A percentile compares a stretch with the other conserved stretches of the same genome.
Evolutionary conservation across 2,329 filamentous ascomycete species (phyloP).

Genomic region (Delphinella strobiligena): DNA sequence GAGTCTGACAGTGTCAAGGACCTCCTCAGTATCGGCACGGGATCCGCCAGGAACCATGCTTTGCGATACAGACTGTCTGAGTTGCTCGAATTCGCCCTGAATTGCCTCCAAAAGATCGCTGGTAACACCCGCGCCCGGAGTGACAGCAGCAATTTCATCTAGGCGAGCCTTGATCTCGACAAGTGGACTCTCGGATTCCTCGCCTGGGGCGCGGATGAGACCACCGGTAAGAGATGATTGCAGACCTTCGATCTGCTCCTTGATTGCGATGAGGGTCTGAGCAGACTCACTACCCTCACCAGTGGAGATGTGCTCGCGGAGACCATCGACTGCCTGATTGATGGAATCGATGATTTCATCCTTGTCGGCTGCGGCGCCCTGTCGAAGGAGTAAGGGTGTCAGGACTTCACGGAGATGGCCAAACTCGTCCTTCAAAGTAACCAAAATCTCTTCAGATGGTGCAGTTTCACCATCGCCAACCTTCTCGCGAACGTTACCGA

Average conservation of each 20-base stretch:
- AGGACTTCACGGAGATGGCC: constrained; percentile 48
- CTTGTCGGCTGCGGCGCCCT: constrained; percentile 31
- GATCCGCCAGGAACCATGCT: constrained; percentile 27
- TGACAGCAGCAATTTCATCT: constrained; percentile 24
- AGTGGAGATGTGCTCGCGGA: constrained; percentile 25
- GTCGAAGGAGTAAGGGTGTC: constrained; percentile 37
- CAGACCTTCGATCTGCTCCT: constrained; percentile 30
- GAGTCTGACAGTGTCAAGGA: constrained; percentile 36
- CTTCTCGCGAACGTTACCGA: constrained; percentile 36
- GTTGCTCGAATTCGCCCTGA: constrained; percentile 37
- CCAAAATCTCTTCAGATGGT: constrained; percentile 31
- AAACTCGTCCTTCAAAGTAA: constrained; percentile 47
- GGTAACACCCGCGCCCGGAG: constrained; percentile 22
- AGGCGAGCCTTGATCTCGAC: constrained; percentile 20
- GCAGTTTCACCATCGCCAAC: constrained; percentile 25
- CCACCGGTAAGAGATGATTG: constrained; percentile 30
- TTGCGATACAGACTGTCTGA: constrained; percentile 29
- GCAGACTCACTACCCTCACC: constrained; percentile 30
- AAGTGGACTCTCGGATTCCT: constrained; percentile 8
- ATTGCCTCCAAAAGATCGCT: constrained; percentile 42
- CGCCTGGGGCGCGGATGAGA: constrained; percentile 25
- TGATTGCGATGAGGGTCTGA: constrained; percentile 29
- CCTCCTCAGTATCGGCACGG: constrained; percentile 34
- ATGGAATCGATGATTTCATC: constrained; percentile 59
- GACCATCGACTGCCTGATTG: constrained; percentile 33